Conservation (phyloP, 176 grass and related monocot species). For the Otatea glauca region DNA sequence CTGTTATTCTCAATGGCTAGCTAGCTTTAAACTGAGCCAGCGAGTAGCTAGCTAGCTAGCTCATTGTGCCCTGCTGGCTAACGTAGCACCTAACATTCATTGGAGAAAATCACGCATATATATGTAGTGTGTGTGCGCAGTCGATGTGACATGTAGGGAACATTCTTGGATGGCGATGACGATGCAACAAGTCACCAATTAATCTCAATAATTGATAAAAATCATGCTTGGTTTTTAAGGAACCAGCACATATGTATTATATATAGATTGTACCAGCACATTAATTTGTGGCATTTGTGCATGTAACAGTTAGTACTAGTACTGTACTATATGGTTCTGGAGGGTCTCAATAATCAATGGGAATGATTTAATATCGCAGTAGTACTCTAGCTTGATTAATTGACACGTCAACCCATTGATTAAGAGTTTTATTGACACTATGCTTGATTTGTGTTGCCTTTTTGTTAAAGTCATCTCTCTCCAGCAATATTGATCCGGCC, state of each 20-base stretch:
- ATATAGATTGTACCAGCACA: not conserved
- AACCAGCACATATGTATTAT: constrained; percentile 6
- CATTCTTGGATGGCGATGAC: constrained; percentile 56
- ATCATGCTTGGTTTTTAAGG: constrained; percentile 52
- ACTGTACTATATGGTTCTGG: not conserved
- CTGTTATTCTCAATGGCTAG: not conserved
- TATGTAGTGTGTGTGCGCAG: not conserved
- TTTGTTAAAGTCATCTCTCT: constrained; percentile 27
- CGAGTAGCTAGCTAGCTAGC: not conserved
- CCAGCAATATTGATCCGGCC: not conserved
- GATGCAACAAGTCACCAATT: constrained; percentile 48
- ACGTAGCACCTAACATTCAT: constrained; percentile 40
- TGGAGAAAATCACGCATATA: not conserved
- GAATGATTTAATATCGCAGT: constrained; percentile 17
- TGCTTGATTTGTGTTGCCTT: constrained; percentile 12
- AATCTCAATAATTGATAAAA: constrained; percentile 29
- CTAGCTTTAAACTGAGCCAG: not conserved
- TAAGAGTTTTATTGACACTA: constrained; percentile 16
- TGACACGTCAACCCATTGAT: not conserved
- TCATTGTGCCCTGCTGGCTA: constrained; percentile 21
- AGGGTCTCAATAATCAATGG: not conserved
- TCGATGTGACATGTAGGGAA: constrained; percentile 38
- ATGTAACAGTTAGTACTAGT: constrained; percentile 7
- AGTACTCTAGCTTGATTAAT: constrained; percentile 37
- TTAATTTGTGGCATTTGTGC: too few relatives aligned